These are phyloP conservation scores for Cladosporium cucumerinum DNA, from an alignment of 2,329 filamentous ascomycete species.

Conservation along the genomic window DNA sequence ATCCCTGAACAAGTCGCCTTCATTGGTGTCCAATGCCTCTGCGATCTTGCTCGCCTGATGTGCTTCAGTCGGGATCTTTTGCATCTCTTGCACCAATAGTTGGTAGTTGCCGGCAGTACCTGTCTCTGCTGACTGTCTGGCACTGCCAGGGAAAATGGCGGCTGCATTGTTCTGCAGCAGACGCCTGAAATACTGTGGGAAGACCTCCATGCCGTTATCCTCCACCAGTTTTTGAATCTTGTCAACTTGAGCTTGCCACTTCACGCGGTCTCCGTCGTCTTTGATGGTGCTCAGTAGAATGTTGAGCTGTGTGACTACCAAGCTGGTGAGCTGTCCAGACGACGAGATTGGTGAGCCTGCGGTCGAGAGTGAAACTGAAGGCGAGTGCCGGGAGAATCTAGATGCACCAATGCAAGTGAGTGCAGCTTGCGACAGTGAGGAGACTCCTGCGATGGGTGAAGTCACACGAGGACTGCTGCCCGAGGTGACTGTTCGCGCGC, in stretches of 20 bases:
- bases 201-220: conserved; percentile 99
- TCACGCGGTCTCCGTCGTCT: conserved; percentile 84
- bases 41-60: conserved; percentile 88
- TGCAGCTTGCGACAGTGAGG: conserved; percentile 45
- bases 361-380: conserved; percentile 46
- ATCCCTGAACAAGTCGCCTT: conserved; percentile 90
- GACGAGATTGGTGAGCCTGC: conserved; percentile 41
- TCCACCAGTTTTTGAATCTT: conserved; percentile 94
- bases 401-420: conserved; percentile 54
- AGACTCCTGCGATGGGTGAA: conserved; percentile 53
- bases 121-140: conserved; percentile 61
- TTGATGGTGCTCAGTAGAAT: conserved; percentile 91
- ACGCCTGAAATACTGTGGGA: conserved; percentile 90
- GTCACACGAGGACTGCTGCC: conserved; percentile 53
- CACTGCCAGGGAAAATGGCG: conserved; percentile 81
- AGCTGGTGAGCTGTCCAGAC: conserved; percentile 67
- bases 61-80: conserved; percentile 75
- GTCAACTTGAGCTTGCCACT: conserved; percentile 89
- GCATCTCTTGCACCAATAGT: conserved; percentile 77
- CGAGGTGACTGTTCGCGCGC: conserved; percentile 55
- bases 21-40: conserved; percentile 84
- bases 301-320: conserved; percentile 93
- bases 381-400: conserved; percentile 57
- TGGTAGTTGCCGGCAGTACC: conserved; percentile 69
- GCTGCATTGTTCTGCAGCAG: conserved; percentile 86